Evolutionary conservation across 2,329 filamentous ascomycete species (phyloP), one percentile per base, ranked within the genome.

Genomic region (Neonectria magnoliae): DNA sequence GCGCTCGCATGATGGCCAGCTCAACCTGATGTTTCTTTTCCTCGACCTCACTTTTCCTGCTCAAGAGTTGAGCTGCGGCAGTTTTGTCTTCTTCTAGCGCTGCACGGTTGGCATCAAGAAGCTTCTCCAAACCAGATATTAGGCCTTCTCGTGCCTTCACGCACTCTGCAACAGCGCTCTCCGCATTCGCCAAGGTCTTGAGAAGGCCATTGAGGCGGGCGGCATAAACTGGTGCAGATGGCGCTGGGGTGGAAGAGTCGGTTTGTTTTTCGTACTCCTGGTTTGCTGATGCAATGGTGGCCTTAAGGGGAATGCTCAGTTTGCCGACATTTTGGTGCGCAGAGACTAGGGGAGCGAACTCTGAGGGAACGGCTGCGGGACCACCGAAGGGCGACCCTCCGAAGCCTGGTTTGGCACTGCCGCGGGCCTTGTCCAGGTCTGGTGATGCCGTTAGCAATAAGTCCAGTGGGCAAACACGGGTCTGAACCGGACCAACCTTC

Each of bases 131-230:
- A 1, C 90, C 93, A 29, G 87, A 85, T 41, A 98, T 90, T 29
- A 99, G 85, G 10, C 88, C 87, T 69, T 89, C 88, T 14, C 96
- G 90, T 2, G 94, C 93, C 76, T 95, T 94, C 76, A 99, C 93
- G 70, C 92, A 93, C 73, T 97, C 93, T 2, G 92, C 90, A 1
- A 98, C 92, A 0, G 95, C 94, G 59, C 89, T 93, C 79, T 99
- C 94, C 4, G 96, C 96, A 68, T 88, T 93, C 20, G 93, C 93
- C 18, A 99, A 86, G 7, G 90, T 92, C 82, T 96, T 98, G 58
- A 98, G 86, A n/a, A 99, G 85, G 3, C 93, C 92, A 69, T 93
- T 94, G 9, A 99, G 87, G 29, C 93, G 91, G 14, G 95, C 95
- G 2, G 96, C 96, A 75, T 97, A 93, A 20, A 99, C 94, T 1